Conservation (phyloP, 2,329 filamentous ascomycete genomes). For the Salinomyces thailandicus region DNA sequence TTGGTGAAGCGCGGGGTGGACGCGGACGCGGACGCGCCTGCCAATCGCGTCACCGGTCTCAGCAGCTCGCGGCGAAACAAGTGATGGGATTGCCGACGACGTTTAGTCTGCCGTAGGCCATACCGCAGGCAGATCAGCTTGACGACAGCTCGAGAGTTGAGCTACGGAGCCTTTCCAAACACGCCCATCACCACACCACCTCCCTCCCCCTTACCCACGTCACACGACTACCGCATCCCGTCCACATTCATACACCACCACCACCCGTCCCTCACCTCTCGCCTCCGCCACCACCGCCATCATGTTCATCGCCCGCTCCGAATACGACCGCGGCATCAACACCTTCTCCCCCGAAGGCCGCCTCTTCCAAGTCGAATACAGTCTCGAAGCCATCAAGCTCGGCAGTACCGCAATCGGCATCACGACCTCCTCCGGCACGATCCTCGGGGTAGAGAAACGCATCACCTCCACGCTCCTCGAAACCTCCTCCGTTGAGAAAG, state of each 20-base stretch:
- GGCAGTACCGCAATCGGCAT: slow-evolving; percentile 96
- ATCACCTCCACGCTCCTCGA: slow-evolving; percentile 96
- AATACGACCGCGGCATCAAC: slow-evolving; percentile 99
- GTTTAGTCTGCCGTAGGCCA: not conserved
- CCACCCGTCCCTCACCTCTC: slow-evolving; percentile 1
- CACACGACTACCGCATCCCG: not conserved
- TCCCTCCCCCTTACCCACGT: not conserved
- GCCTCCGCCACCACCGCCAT: slow-evolving; percentile 35
- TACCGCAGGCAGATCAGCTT: slow-evolving; percentile 1
- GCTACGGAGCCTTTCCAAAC: not conserved
- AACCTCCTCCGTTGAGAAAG: slow-evolving; percentile 97
- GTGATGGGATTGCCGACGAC: not conserved
- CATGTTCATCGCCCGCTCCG: slow-evolving; percentile 99
- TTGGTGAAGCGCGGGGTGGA: slow-evolving; percentile 5
- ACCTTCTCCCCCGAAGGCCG: slow-evolving; percentile 99
- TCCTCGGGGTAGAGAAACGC: slow-evolving; percentile 97
- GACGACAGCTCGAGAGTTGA: slow-evolving; percentile 6
- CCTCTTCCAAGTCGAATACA: slow-evolving; percentile 99
- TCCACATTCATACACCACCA: not conserved
- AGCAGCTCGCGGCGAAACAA: not conserved
- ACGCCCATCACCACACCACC: not conserved
- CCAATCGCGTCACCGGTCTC: not conserved
- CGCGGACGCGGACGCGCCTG: slow-evolving; percentile 6
- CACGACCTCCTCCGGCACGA: slow-evolving; percentile 86
- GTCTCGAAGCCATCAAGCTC: slow-evolving; percentile 98